Percentiles rank a stretch among this genome's conserved stretches.
Evolutionary conservation across 1,284 basidiomycete species (phyloP).

Genomic region (Melanopsichium pennsylvanicum): DNA sequence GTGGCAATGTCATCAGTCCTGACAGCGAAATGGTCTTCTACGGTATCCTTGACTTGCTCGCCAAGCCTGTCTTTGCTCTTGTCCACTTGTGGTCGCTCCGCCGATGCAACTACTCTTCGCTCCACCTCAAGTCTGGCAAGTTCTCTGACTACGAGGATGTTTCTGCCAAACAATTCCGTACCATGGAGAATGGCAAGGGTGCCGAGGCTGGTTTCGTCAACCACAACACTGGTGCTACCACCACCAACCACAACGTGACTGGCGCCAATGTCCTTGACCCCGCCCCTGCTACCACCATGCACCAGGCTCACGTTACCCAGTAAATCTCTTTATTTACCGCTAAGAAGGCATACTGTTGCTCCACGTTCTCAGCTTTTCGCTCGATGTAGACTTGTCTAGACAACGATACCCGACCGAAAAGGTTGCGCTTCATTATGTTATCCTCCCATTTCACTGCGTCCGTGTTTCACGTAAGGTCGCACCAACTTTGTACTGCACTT

Average conservation of each 20-base stretch:
- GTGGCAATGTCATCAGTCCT: conserved; percentile 69
- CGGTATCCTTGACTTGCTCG: conserved; percentile 71
- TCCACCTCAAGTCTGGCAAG: conserved; percentile 53
- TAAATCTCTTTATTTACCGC: conserved; percentile 6
- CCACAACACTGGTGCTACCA: conserved; percentile 2
- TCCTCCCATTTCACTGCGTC: too few relatives aligned
- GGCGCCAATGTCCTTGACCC: conserved; percentile 18
- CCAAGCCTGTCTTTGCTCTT: conserved; percentile 67
- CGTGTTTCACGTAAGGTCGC: too few relatives aligned
- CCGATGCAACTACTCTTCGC: conserved; percentile 48
- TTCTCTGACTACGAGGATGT: conserved; percentile 49
- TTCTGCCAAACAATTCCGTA: conserved; percentile 13
- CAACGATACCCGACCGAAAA: too few relatives aligned
- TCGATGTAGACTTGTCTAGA: too few relatives aligned
- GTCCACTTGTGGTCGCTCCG: conserved; percentile 56
- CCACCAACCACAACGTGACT: conserved; percentile 5
- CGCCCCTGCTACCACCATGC: conserved; percentile 34
- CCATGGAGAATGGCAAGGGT: conserved; percentile 25
- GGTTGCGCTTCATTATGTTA: too few relatives aligned
- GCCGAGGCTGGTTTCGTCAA: conserved; percentile 27
- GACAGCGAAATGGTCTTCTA: conserved; percentile 71
- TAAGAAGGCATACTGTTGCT: too few relatives aligned
- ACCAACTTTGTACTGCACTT: background rate
- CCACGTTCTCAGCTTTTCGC: too few relatives aligned
- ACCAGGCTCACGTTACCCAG: conserved; percentile 26